phyloP scores from a whole-genome alignment of 2,329 filamentous ascomycete genomes.

The Didymella lethalis region DNA sequence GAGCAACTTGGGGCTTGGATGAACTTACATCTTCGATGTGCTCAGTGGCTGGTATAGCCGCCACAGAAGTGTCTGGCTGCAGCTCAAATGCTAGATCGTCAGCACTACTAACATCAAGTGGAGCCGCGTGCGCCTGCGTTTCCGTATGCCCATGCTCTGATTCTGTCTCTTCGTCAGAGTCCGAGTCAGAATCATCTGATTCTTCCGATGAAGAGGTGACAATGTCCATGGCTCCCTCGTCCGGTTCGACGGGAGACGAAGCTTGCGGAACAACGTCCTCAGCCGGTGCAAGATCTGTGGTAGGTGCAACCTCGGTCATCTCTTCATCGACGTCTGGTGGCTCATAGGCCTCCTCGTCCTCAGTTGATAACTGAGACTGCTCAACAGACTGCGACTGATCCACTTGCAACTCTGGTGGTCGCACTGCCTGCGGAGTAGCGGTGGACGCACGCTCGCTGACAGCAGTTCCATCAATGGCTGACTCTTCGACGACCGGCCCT shows the following conservation, averaged over 20 bases:
- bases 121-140: constrained; percentile 5
- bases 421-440: constrained; percentile 11
- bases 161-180: constrained; percentile 28
- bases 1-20: neutral
- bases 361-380: constrained; percentile 29
- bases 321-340: constrained; percentile 42
- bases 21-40: constrained; percentile 34
- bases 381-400: constrained; percentile 18
- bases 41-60: constrained; percentile 13
- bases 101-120: constrained; percentile 35
- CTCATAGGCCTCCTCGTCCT: constrained; percentile 45
- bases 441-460: constrained; percentile 3
- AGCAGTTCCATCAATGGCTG: neutral
- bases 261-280: neutral
- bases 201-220: constrained; percentile 40
- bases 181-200: constrained; percentile 36
- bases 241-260: constrained; percentile 28
- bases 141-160: constrained; percentile 24
- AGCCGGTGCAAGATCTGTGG: neutral
- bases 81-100: constrained; percentile 53
- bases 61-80: constrained; percentile 33
- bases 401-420: constrained; percentile 10
- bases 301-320: constrained; percentile 17
- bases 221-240: constrained; percentile 48
- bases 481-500: neutral